phyloP scores from a whole-genome alignment of 176 grass and related monocot species.

The Otatea glauca region DNA sequence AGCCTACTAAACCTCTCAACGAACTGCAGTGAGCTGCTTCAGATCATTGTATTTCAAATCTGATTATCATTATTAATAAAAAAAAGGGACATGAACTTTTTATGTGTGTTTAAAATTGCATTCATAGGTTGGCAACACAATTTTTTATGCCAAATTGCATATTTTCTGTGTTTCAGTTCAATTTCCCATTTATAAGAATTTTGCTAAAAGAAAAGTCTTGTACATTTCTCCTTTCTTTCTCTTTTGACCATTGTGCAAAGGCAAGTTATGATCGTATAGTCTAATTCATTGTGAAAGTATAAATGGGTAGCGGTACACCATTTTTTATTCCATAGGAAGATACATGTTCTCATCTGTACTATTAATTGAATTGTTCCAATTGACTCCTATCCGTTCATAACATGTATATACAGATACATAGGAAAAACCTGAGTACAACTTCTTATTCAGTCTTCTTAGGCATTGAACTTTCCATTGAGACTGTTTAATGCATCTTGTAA shows the following conservation, averaged over 20 bases:
- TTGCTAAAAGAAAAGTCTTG: background rate
- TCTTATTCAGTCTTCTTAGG: background rate
- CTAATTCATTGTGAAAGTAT: constrained; percentile 5
- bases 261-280: background rate
- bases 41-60: background rate
- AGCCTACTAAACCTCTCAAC: background rate
- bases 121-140: background rate
- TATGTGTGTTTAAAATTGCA: background rate
- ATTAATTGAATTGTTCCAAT: constrained; percentile 27
- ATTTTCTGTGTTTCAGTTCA: constrained; percentile 12
- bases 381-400: background rate
- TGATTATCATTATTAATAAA: background rate
- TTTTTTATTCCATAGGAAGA: background rate
- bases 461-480: constrained; percentile 19
- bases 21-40: background rate
- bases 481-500: constrained; percentile 15
- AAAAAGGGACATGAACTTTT: background rate
- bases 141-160: background rate
- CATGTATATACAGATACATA: constrained; percentile 14
- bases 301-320: constrained; percentile 6
- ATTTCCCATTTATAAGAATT: constrained; percentile 10
- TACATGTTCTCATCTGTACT: constrained; percentile 16
- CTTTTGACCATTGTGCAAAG: background rate
- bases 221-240: constrained; percentile 19
- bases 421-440: constrained; percentile 11